Base-by-base conservation (phyloP, 1,284 basidiomycete species). In the Rhodofomes roseus region DNA sequence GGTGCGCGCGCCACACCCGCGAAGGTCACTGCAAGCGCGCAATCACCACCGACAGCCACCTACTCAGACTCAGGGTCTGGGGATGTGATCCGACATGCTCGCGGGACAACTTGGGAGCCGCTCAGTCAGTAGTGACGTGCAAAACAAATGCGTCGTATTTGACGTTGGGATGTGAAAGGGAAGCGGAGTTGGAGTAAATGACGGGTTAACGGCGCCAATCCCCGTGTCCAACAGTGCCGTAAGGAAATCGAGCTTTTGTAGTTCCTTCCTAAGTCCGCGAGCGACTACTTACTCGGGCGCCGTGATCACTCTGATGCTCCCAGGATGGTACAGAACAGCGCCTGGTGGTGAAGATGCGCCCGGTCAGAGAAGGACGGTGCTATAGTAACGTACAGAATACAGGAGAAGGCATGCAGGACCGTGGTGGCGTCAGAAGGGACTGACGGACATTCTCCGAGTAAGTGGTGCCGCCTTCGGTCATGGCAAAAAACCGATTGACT, bases 401-500 rank as follows among this genome's bases (percentile, higher is more conserved):
- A 7, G 14, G 6, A 4, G 18, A 27, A 29, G 46, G 46, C 25
- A 34, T 12, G 9, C 22, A 16, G 12, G 50, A 37, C 50, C 50
- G 22, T 52, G 31, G 50, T 36, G 50, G 31, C 50, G 50, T 23
- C 50, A 34, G 46, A 18, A 31, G 2, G 25, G n/a, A n/a, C 31
- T 20, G 29, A 4, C 8, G 34, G 34, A 12, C 31, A 52, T 31
- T 34, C 20, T 16, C 18, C 11, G 4, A 23, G 31, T 46, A 20
- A 46, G 25, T 31, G 4, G 2, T 7, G 48, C 2, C 22, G 48
- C 16, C 14, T 14, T 22, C 8, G 50, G n/a, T 57, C 23, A 60
- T 22, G 55, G 20, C 25, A 65, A 25, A 41, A 64, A 63, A 5
- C 46, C 60, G 40, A 43, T 37, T 16, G 31, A 36, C 48, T 44